Base-by-base conservation (phyloP, 306 rosid genomes). In the Ammopiptanthus mongolicus region DNA sequence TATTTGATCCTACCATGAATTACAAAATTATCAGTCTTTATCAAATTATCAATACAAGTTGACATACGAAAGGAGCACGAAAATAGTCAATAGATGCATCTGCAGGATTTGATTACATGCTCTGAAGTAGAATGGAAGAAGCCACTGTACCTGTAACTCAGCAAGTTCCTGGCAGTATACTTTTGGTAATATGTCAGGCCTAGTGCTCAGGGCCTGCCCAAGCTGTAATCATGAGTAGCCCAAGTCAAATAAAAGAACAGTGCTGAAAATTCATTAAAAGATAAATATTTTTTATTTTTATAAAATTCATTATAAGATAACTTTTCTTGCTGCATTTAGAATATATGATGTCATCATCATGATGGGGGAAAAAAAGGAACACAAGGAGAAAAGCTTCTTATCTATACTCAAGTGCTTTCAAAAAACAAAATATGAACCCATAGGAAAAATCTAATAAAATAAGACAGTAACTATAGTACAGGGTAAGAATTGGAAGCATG, bases 191-290 rank as follows among this genome's bases (percentile, higher is more conserved):
- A 92, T 85, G 83, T 95, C 98, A 50, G 96, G 96, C 83, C 98
- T 87, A 6, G 98, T 95, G 89, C 98, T 92, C 81, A 95, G 83
- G 65, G 98, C 98, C 85, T 92, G 98, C 51, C 98, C 97, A 73
- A 95, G 97, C 98, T 95, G 97, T 63, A 84, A 74, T 79, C 80
- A 80, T 52, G 82, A 74, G 79, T 67, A 83, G 28, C 73, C 61
- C 31, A 56, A 10, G 59, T 75, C 67, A 84, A 64, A 74, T 56
- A 68, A 48, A 78, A 81, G 48, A 63, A 56, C 41, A 2, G n/a
- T 10, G 67, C 11, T 21, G 33, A 78, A 50, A 21, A 29, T 73
- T 44, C 74, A 62, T 36, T 56, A 28, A 21, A 69, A 14, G 25
- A 29, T 18, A 29, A 47, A 4, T 29, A 17, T 29, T 41, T 41